Conservation (phyloP, 441 rosid species). For the Corymbia citriodora region DNA sequence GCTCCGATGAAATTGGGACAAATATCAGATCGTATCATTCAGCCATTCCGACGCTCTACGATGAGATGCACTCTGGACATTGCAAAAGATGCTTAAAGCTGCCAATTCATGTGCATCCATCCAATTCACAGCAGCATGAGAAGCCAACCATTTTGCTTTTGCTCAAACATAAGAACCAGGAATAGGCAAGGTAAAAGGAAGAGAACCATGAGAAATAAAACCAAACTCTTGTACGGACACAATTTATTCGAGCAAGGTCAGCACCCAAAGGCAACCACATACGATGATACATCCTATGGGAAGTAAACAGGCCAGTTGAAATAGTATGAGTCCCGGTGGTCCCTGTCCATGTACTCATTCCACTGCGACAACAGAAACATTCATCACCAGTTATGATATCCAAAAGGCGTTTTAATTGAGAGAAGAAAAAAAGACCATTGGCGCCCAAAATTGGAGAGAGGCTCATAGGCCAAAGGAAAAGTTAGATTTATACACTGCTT, state of each 20-base stretch:
- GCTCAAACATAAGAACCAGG: neutral
- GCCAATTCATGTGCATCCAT: neutral
- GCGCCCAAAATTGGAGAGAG: neutral
- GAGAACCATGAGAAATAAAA: neutral
- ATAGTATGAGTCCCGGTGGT: slow-evolving; percentile 60
- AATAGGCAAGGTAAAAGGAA: neutral
- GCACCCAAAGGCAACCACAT: neutral
- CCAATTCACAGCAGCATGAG: neutral
- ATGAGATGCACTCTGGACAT: neutral
- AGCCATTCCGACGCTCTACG: neutral
- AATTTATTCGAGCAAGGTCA: neutral
- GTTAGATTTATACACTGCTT: neutral
- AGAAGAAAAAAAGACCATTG: neutral
- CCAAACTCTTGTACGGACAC: neutral
- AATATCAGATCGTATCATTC: neutral
- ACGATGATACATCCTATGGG: slow-evolving; percentile 26
- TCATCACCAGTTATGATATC: neutral
- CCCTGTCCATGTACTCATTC: slow-evolving; percentile 70
- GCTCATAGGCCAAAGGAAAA: neutral
- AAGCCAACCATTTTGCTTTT: neutral
- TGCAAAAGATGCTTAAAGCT: neutral
- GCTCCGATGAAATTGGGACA: neutral
- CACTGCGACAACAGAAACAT: slow-evolving; percentile 46
- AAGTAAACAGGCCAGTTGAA: slow-evolving; percentile 82
- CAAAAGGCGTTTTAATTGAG: neutral